phyloP scores from a whole-genome alignment of 352 stramenopile species.

The Phytophthora europaea region DNA sequence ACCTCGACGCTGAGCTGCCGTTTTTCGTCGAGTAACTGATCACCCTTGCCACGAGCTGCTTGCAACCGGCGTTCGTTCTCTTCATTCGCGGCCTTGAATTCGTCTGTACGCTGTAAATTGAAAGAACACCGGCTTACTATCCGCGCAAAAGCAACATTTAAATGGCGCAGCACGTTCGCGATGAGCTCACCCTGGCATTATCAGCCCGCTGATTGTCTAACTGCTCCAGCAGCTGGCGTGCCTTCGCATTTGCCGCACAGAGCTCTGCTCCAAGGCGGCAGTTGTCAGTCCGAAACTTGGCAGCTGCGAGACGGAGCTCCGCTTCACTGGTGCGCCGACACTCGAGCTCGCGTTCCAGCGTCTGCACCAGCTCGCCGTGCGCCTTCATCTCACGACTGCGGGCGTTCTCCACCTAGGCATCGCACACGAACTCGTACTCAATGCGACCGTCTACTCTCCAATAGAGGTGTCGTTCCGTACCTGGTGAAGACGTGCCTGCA shows the following conservation, averaged over 20 bases:
- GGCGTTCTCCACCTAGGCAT: conserved; percentile 48
- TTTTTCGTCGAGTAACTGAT: conserved; percentile 25
- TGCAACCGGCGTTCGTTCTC: conserved; percentile 26
- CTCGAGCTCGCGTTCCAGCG: conserved; percentile 49
- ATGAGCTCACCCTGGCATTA: conserved; percentile 19
- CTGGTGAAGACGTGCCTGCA: conserved; percentile 56
- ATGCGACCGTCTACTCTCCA: background rate
- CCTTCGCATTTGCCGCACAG: conserved; percentile 23
- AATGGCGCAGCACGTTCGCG: background rate
- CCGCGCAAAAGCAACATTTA: background rate
- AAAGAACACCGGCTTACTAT: background rate
- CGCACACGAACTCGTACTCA: background rate
- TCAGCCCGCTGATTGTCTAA: conserved; percentile 23
- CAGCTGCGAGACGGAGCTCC: conserved; percentile 50
- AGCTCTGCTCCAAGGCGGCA: conserved; percentile 56
- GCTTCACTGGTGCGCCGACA: conserved; percentile 28
- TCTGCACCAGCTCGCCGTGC: conserved; percentile 49
- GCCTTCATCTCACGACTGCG: conserved; percentile 60
- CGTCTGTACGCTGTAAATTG: conserved; percentile 15
- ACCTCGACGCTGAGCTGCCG: conserved; percentile 28
- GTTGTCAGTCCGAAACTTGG: conserved; percentile 55
- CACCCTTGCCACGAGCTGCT: conserved; percentile 10
- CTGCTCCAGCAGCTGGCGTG: conserved; percentile 22
- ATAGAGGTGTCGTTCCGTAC: conserved; percentile 8
- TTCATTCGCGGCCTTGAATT: conserved; percentile 12